A percentile compares a stretch with the other conserved stretches of the same genome.
phyloP scores from a whole-genome alignment of 2,329 filamentous ascomycete genomes.

The Incumbomyces lentus region DNA sequence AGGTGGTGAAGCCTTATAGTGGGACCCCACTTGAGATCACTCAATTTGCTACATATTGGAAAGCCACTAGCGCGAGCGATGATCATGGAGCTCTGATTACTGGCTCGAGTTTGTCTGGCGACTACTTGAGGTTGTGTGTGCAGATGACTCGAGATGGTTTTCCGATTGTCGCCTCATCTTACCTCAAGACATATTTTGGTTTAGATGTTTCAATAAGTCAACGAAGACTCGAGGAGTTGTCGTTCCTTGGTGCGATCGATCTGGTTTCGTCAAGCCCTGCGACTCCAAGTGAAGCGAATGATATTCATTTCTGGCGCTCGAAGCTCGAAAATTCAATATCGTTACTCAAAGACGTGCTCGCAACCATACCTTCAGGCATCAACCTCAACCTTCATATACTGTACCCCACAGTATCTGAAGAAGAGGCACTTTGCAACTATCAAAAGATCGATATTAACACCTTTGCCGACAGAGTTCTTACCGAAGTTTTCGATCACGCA shows the following conservation, averaged over 20 bases:
- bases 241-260: constrained; percentile 28
- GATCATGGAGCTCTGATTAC: constrained; percentile 82
- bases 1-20: constrained; percentile 92
- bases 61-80: constrained; percentile 87
- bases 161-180: constrained; percentile 77
- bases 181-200: constrained; percentile 65
- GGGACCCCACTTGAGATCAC: constrained; percentile 91
- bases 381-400: constrained; percentile 88
- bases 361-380: constrained; percentile 64
- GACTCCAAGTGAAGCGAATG: constrained; percentile 7
- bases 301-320: constrained; percentile 40
- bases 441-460: constrained; percentile 67
- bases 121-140: constrained; percentile 84
- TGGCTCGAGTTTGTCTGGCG: constrained; percentile 88
- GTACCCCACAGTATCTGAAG: constrained; percentile 69
- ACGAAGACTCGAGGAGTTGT: constrained; percentile 49
- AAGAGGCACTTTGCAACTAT: constrained; percentile 58
- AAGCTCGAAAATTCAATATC: constrained; percentile 65
- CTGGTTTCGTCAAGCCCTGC: constrained; percentile 32
- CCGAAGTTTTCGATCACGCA: constrained; percentile 84
- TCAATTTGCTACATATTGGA: constrained; percentile 98
- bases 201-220: constrained; percentile 75
- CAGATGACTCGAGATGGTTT: constrained; percentile 82
- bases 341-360: constrained; percentile 67
- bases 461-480: constrained; percentile 74